These are phyloP conservation scores for Penicillium sp. DNA, from an alignment of 2,329 filamentous ascomycete species.

Conservation along the genomic window DNA sequence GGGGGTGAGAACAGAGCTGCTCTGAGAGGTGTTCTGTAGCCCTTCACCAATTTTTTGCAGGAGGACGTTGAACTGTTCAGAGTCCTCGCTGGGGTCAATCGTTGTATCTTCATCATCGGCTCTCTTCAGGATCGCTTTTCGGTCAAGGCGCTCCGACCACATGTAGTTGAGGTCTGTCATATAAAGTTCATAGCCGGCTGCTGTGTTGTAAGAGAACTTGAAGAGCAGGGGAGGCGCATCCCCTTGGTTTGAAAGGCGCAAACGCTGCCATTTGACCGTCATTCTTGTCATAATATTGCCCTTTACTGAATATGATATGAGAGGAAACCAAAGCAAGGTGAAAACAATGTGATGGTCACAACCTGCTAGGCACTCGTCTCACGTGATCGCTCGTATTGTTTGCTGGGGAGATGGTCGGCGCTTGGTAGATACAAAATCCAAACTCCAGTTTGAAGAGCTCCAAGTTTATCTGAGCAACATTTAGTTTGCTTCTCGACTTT, in stretches of 20 bases:
- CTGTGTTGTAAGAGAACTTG: conserved; percentile 36
- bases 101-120: conserved; percentile 57
- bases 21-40: conserved; percentile 42
- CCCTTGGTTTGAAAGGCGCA: conserved; percentile 33
- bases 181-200: conserved; percentile 55
- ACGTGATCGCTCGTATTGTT: too few relatives aligned
- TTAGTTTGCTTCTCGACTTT: too few relatives aligned
- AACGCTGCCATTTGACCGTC: conserved; percentile 42
- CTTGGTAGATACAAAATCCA: too few relatives aligned
- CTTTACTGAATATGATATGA: too few relatives aligned
- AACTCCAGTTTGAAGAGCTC: too few relatives aligned
- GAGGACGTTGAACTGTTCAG: conserved; percentile 60
- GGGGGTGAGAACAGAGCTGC: conserved; percentile 36
- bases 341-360: too few relatives aligned
- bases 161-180: conserved; percentile 64
- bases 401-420: too few relatives aligned
- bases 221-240: conserved; percentile 45
- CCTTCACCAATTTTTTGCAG: conserved; percentile 60
- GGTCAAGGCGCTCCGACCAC: conserved; percentile 59
- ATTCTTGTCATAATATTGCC: conserved; percentile 25
- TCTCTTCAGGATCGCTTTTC: conserved; percentile 52
- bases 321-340: too few relatives aligned
- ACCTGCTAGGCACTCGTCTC: too few relatives aligned
- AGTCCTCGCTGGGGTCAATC: conserved; percentile 64
- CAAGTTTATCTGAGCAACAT: too few relatives aligned